Conservation (phyloP, 2,329 filamentous ascomycete genomes). For the Sclerotinia sclerotiorum region DNA sequence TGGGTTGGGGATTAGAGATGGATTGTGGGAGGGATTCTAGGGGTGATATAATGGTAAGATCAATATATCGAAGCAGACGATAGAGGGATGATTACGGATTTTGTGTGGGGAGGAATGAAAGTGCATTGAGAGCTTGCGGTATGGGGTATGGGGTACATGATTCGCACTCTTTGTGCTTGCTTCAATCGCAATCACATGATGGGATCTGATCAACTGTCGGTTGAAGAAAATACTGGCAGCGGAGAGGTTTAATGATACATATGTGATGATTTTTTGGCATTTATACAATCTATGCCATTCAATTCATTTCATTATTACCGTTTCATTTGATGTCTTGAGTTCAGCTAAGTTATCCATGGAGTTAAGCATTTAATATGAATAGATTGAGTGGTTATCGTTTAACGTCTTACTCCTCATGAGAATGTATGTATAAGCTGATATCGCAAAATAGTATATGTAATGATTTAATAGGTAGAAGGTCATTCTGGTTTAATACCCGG, state of each 20-base stretch:
- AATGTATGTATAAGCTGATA: neutral
- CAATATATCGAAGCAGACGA: conserved; percentile 3
- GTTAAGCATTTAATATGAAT: neutral
- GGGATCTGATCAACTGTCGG: neutral
- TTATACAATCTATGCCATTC: neutral
- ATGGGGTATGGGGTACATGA: conserved; percentile 22
- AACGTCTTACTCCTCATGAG: neutral
- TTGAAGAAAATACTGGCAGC: conserved; percentile 8
- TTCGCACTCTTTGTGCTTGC: conserved; percentile 12
- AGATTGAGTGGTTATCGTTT: neutral
- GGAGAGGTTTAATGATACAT: conserved; percentile 14
- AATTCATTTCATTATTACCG: neutral
- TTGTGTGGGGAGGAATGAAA: conserved; percentile 18
- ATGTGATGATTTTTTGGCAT: conserved; percentile 19
- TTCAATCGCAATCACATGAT: neutral
- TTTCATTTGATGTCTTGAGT: neutral
- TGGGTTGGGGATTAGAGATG: neutral
- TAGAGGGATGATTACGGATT: neutral
- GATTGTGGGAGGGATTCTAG: neutral
- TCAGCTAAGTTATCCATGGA: neutral
- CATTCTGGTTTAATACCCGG: too few species aligned
- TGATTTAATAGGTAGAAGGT: neutral
- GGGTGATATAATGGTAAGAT: neutral
- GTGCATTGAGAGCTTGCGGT: conserved; percentile 8
- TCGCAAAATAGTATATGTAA: neutral